Conservation (phyloP, 2,329 filamentous ascomycete species). For the Capronia epimyces region DNA sequence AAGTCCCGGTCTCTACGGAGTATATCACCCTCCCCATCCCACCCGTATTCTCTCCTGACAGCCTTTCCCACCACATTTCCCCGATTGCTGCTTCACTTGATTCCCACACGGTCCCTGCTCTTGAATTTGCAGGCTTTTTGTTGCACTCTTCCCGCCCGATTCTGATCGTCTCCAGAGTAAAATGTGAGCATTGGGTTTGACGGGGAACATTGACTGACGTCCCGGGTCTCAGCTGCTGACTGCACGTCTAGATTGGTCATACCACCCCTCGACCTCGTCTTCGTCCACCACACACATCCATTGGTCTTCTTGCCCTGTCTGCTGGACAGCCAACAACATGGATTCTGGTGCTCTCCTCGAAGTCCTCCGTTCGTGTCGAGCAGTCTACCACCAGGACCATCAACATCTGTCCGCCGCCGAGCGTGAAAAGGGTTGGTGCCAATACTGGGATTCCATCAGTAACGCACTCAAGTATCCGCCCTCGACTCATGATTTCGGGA, state of each 20-base stretch:
- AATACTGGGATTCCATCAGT: slow-evolving; percentile 18
- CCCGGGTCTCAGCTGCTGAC: slow-evolving; percentile 7
- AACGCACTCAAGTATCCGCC: slow-evolving; percentile 6
- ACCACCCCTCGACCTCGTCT: neutral
- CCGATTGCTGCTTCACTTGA: neutral
- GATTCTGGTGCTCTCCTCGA: slow-evolving; percentile 20
- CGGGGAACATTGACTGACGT: slow-evolving; percentile 6
- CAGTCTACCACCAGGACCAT: slow-evolving; percentile 23
- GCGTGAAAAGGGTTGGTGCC: slow-evolving; percentile 19
- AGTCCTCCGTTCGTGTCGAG: slow-evolving; percentile 20
- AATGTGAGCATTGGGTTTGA: slow-evolving; percentile 12
- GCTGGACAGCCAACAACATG: slow-evolving; percentile 11
- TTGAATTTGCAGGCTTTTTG: slow-evolving; percentile 2
- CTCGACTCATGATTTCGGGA: slow-evolving; percentile 8
- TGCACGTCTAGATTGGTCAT: slow-evolving; percentile 4
- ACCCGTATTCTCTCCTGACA: slow-evolving; percentile 3
- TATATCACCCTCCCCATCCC: slow-evolving; percentile 17
- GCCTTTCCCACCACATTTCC: neutral
- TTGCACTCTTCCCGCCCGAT: slow-evolving; percentile 7
- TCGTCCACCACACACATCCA: neutral
- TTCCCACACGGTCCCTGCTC: slow-evolving; percentile 8
- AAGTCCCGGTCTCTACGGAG: neutral
- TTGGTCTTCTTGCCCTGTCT: neutral
- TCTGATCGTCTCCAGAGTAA: neutral
- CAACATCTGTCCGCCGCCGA: slow-evolving; percentile 22